phyloP scores from a whole-genome alignment of 73 alveolate species.

The Breviolum minutum region DNA sequence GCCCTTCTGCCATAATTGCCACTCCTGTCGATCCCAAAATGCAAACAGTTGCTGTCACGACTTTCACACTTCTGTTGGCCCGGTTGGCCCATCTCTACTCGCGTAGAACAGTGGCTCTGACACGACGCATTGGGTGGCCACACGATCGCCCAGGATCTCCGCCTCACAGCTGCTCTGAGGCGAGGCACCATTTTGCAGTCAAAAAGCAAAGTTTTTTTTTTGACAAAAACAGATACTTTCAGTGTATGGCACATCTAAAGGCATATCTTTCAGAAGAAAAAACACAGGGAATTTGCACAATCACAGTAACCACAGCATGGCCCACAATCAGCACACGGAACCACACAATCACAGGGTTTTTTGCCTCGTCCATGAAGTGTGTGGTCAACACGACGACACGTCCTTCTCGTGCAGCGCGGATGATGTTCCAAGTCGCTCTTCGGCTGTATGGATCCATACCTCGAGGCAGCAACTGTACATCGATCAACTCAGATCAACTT shows the following conservation, averaged over 20 bases:
- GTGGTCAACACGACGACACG: slow-evolving; percentile 97
- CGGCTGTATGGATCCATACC: slow-evolving; percentile 97
- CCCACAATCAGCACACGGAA: too few relatives aligned
- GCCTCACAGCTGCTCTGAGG: slow-evolving; percentile 28
- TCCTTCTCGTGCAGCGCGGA: slow-evolving; percentile 96
- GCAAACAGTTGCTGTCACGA: background rate
- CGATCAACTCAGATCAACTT: background rate
- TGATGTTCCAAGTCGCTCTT: slow-evolving; percentile 97
- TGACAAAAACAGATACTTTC: too few relatives aligned
- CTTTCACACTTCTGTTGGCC: too few relatives aligned
- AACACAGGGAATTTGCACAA: too few relatives aligned
- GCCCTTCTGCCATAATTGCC: slow-evolving; percentile 94
- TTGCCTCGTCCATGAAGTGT: slow-evolving; percentile 97
- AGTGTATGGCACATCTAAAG: background rate
- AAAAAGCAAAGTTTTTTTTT: background rate
- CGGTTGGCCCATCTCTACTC: too few relatives aligned
- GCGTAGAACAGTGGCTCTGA: too few relatives aligned
- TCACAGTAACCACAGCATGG: too few relatives aligned
- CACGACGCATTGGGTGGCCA: background rate
- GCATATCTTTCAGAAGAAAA: background rate
- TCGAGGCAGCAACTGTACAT: background rate
- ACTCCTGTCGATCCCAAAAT: background rate
- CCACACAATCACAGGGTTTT: background rate
- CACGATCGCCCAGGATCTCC: slow-evolving; percentile 96
- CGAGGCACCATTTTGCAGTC: background rate